Conservation (phyloP, 129 eudicot genomes). For the Flaveria linearis region DNA sequence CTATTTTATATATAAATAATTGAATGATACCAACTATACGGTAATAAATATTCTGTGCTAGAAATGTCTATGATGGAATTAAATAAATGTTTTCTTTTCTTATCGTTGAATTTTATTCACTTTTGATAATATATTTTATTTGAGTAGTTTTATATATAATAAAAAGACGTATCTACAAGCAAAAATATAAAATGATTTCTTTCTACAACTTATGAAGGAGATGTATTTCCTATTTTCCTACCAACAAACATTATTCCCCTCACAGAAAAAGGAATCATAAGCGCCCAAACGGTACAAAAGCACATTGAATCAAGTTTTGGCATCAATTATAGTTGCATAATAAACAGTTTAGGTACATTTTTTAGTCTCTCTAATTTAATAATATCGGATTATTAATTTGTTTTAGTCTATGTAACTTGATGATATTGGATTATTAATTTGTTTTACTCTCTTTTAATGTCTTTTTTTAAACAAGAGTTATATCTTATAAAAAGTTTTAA, state of each 20-base stretch:
- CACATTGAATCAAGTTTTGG: slow-evolving; percentile 9
- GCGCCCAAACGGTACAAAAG: not conserved
- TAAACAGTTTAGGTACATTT: not conserved
- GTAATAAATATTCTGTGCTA: not conserved
- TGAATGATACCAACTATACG: not conserved
- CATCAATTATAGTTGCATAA: not conserved
- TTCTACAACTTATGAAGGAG: not conserved
- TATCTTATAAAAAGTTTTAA: no score
- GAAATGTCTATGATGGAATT: not conserved
- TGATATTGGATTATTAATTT: no score
- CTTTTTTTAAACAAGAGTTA: no score
- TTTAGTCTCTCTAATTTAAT: not conserved
- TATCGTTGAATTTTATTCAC: not conserved
- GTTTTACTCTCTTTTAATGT: no score
- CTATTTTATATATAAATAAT: not conserved
- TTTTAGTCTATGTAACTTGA: no score
- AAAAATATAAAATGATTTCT: not conserved
- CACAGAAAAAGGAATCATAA: slow-evolving; percentile 2
- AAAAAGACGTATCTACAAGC: not conserved
- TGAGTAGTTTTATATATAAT: not conserved
- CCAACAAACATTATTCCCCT: not conserved
- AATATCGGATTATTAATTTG: no score
- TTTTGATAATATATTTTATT: not conserved
- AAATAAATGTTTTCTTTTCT: not conserved
- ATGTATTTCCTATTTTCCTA: slow-evolving; percentile 13